phyloP scores from a whole-genome alignment of 768 basidiomycete genomes.

The Tremella mesenterica region DNA sequence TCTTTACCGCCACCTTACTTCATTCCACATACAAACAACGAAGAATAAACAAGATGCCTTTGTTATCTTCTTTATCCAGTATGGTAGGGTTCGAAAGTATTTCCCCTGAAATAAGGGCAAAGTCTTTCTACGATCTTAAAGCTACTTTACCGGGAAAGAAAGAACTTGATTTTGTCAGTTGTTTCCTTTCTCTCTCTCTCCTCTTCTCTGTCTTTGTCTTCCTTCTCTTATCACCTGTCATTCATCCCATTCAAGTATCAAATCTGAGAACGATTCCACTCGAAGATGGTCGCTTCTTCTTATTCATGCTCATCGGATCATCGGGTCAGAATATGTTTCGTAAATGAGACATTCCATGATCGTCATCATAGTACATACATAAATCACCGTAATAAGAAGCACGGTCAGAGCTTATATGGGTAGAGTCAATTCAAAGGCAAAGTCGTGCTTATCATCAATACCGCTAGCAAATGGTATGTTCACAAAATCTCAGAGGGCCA shows the following conservation, averaged over 20 bases:
- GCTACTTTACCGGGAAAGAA: constrained; percentile 33
- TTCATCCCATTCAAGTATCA: no score
- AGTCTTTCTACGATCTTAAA: constrained; percentile 41
- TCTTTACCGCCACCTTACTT: no score
- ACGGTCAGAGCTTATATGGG: neutral
- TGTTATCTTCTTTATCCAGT: constrained; percentile 7
- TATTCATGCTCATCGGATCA: no score
- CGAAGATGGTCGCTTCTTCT: no score
- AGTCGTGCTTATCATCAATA: constrained; percentile 45
- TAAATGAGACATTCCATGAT: no score
- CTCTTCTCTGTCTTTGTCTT: no score
- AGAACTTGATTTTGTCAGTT: constrained; percentile 32
- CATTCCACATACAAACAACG: neutral
- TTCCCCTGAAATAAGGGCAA: constrained; percentile 15
- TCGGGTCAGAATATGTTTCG: no score
- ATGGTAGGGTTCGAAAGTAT: constrained; percentile 38
- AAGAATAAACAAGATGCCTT: constrained; percentile 4
- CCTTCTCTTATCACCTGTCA: no score
- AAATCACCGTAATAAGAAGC: neutral
- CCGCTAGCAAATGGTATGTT: constrained; percentile 45
- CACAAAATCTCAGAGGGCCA: constrained; percentile 16
- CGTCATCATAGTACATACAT: no score
- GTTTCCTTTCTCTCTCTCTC: neutral
- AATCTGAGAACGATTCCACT: no score
- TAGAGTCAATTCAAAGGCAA: constrained; percentile 39